Base-by-base conservation (phyloP, 768 basidiomycete genomes). In the Agrocybe pediades region DNA sequence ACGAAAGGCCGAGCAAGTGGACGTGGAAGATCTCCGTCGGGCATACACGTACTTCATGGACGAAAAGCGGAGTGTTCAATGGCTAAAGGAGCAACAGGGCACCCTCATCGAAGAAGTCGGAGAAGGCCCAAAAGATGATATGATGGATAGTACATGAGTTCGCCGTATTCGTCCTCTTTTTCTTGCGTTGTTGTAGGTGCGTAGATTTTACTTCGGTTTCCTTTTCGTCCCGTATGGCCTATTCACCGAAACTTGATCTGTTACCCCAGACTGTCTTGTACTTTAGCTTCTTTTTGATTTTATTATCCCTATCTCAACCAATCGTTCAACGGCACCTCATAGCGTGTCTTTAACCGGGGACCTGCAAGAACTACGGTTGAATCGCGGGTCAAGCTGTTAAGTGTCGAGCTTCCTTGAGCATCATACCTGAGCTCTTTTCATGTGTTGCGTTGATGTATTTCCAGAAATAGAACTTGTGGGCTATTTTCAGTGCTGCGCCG, bases 1-100 rank as follows among this genome's bases (percentile, higher is more conserved):
- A 64, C 83, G 96, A 25, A 95, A 92, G 61, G 76, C 83, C 8
- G 86, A 87, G 49, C 75, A 78, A 26, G 95, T 98, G 9, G 92
- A 88, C 36, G 88, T 92, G 0, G 86, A 89, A 46, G 96, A 98
- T 68, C 76, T 98, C 26, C 74, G 89, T 45, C 77, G 88, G 49
- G 91, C 87, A 1, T 98, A 98, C 68, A 81, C 76, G 25, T 94
- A 92, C 65, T 96, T 96, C 70, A 88, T 93, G 81, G 94, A 96
- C 66, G 92, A 95, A 72, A 92, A 92, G 70, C 77, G 93, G 57
- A 93, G 91, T 59, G 89, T 94, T 44, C 87, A 95, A 65, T 96
- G 92, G 90, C 66, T 96, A 58, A 89, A 89, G 72, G 91, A 94
- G 61, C 88, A 90, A 65, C 86, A 88, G 59, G 89, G 88, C 0